Base-by-base conservation (phyloP, 2,329 filamentous ascomycete species). In the Venturia effusa region DNA sequence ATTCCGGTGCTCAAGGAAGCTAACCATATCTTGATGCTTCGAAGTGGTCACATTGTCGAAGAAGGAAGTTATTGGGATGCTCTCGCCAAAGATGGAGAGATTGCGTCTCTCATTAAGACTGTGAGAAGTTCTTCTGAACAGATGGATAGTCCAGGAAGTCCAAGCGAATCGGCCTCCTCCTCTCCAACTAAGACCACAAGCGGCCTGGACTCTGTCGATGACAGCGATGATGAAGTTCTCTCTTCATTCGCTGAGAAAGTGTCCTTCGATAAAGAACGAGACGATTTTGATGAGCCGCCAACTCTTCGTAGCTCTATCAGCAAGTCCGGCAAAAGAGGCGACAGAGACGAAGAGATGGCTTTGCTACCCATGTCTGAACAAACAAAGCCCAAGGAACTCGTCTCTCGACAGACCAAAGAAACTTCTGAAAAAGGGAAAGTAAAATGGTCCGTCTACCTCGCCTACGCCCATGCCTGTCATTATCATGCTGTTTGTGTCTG, bases 401-500 rank as follows among this genome's bases (percentile, higher is more conserved):
- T 75, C 89, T 88, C 19, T 88, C 45, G 85, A 71, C 90, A 95
- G 74, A 81, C 80, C 63, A 92, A 94, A 75, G 92, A 96, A 74
- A 87, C 87, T 68, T 81, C 84, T 2, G 89, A 96, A 73, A 90
- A 96, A 77, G 92, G 92, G 69, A 95, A 95, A 74, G 92, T 97
- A 68, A 96, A 95, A 75, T 96, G 92, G 90, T 82, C 86, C 68
- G 90, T 97, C 39, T 97, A 97, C 71, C 78, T 81, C 17, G 90
- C 95, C 75, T 96, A 96, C 70, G 92, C 92, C 62, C 94, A 89
- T 75, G 89, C 89, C 66, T 95, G 89, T 78, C 94, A 96, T 73
- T 75, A 95, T 19, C 77, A 83, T 62, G 92, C 92, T 11, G 92
- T 97, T 11, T 74, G 76, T 15, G 78, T 95, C 67, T 97, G 96